These are phyloP conservation scores for Exophiala oligosperma DNA, from an alignment of 2,329 filamentous ascomycete genomes.

Conservation along the genomic window DNA sequence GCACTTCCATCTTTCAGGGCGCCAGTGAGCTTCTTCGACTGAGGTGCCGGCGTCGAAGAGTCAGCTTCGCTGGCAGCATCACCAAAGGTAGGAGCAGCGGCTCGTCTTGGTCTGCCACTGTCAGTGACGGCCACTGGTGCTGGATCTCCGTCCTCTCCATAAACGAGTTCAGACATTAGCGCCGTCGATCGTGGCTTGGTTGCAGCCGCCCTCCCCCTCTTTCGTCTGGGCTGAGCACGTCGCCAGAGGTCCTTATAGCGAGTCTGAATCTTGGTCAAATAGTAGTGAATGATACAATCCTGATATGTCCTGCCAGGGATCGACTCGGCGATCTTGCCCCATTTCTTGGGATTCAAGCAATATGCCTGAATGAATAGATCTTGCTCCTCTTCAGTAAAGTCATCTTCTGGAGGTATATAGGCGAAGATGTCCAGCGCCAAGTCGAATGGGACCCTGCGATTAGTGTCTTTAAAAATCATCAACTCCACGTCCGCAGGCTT, in stretches of 20 bases:
- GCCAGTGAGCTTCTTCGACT: conserved; percentile 32
- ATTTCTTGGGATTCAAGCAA: conserved; percentile 51
- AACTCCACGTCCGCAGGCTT: conserved; percentile 40
- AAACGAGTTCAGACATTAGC: conserved; percentile 48
- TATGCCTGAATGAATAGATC: conserved; percentile 48
- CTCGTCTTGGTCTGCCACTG: conserved; percentile 50
- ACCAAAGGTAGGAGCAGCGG: conserved; percentile 52
- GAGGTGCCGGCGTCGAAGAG: conserved; percentile 33
- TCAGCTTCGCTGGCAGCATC: conserved; percentile 32
- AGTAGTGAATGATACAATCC: conserved; percentile 53
- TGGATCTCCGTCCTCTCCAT: conserved; percentile 45
- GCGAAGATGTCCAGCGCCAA: conserved; percentile 45
- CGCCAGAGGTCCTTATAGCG: conserved; percentile 53
- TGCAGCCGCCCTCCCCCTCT: conserved; percentile 37
- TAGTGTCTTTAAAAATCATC: conserved; percentile 48
- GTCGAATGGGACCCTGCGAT: conserved; percentile 41
- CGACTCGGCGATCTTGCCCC: conserved; percentile 51
- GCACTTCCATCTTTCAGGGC: conserved; percentile 29
- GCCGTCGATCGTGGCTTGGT: conserved; percentile 48
- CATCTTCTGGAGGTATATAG: conserved; percentile 47
- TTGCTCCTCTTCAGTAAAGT: conserved; percentile 51
- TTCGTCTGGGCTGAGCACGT: conserved; percentile 42
- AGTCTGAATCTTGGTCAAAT: conserved; percentile 50
- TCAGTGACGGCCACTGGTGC: conserved; percentile 46
- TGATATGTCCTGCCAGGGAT: conserved; percentile 48